Evolutionary conservation across 495 filamentous ascomycete species (phyloP), one percentile per base, ranked within the genome.

Genomic region (Aspergillus indologenus): DNA sequence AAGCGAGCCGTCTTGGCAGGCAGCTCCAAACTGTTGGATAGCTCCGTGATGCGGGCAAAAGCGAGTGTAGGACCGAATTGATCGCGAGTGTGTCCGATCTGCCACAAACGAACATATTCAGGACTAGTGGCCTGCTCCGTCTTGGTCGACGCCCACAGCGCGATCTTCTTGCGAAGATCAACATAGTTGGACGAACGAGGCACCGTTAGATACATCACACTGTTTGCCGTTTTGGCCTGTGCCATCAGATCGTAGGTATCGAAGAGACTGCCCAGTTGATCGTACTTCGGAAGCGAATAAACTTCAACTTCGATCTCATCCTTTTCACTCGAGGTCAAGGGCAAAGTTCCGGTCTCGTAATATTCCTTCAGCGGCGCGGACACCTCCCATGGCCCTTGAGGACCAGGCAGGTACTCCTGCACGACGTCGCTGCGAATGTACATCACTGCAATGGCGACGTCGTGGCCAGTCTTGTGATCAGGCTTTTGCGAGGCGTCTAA

Each of bases 341-440:
- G 57, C 57, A 69, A 71, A 0, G 62, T 57, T 5, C 74, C 74
- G 0, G 61, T 71, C 45, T 76, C 71, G 29, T 75, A 78, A 58
- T 77, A 78, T 22, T 69, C 63, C 48, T 76, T 72, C 48, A 79
- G 34, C 3, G 65, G 31, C 2, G 68, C 60, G 0, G 73, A 47
- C 11, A 69, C 67, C 18, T 78, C 71, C 72, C 76, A 79, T n/a
- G 74, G 70, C 0, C 74, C 74, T 24, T 77, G 71, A 0, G 73
- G 71, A 45, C 77, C 77, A 43, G 77, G 76, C 21, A 80, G 60
- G 22, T 71, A 69, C 12, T 78, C 73, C 0, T 65, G 59, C 2
- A 79, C 68, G 50, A 80, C 68, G 62, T 87, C 83, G 23, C 74
- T 72, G 31, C 83, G 81, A 5, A 87, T 71, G 67, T 87, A 87